Evolutionary conservation across 331 rosid species (phyloP).

Genomic region (Malus hybrid): DNA sequence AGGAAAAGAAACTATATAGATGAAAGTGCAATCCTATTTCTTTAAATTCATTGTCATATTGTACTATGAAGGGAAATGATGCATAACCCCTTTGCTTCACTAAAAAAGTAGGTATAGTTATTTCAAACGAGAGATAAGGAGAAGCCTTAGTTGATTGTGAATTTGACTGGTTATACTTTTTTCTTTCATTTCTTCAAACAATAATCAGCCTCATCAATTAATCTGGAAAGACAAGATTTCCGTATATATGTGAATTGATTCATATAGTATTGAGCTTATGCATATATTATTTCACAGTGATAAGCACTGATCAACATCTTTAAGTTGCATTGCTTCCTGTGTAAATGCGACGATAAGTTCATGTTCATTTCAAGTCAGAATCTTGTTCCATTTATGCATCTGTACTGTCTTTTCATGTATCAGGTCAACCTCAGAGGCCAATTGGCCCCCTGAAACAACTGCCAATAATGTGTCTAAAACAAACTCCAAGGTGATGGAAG

Average conservation of each 20-base stretch:
- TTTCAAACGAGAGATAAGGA: neutral
- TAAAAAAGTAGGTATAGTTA: neutral
- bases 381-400: slow-evolving; percentile 6
- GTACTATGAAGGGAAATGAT: neutral
- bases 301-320: neutral
- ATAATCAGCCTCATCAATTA: neutral
- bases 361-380: neutral
- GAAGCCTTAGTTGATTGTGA: neutral
- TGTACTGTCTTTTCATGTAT: slow-evolving; percentile 18
- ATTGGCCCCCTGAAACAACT: slow-evolving; percentile 56
- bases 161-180: too few relatives aligned
- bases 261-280: neutral
- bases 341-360: neutral
- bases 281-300: neutral
- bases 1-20: neutral
- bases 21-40: neutral
- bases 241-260: neutral
- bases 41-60: neutral
- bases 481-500: slow-evolving; percentile 41
- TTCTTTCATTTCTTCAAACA: neutral
- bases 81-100: neutral
- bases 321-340: neutral
- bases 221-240: neutral
- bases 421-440: slow-evolving; percentile 62
- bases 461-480: slow-evolving; percentile 34